Base-by-base conservation (phyloP, 108 stramenopile genomes). In the Nitzschia putrida region DNA sequence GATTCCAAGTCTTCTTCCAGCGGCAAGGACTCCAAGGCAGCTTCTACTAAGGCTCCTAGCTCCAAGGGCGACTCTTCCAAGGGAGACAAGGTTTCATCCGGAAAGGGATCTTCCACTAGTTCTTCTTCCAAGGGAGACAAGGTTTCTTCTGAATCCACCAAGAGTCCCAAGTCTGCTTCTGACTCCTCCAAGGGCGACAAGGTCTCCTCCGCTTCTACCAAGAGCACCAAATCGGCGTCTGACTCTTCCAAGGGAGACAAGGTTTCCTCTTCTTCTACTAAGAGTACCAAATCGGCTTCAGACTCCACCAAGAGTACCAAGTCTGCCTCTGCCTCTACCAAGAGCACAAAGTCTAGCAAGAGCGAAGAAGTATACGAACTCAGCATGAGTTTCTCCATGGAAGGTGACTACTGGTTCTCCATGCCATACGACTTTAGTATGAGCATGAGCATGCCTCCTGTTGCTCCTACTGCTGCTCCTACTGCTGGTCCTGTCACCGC, bases 61-160 rank as follows among this genome's bases (percentile, higher is more conserved):
- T n/a, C n/a, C n/a, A n/a, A n/a, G n/a, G n/a, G n/a, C n/a, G n/a
- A n/a, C n/a, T n/a, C 52, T 21, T 37, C 50, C 51, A 34, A 53
- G 44, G 38, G 23, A n/a, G 44, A 45, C n/a, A n/a, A n/a, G n/a
- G n/a, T n/a, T n/a, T n/a, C n/a, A n/a, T n/a, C n/a, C n/a, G n/a
- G n/a, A n/a, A n/a, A n/a, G n/a, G n/a, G n/a, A n/a, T n/a, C n/a
- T n/a, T n/a, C n/a, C n/a, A n/a, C n/a, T n/a, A n/a, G n/a, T n/a
- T n/a, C n/a, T n/a, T n/a, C 12, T 29, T 41, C 18, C 42, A 23
- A 61, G 42, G 11, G 41, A 8, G 18, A n/a, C 61, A 61, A 61
- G n/a, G n/a, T n/a, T n/a, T n/a, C 3, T n/a, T n/a, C n/a, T n/a
- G n/a, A n/a, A n/a, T n/a, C n/a, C n/a, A n/a, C n/a, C 29, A 34